Conservation (phyloP, 2,329 filamentous ascomycete genomes). For the Fusarium sublunatum region DNA sequence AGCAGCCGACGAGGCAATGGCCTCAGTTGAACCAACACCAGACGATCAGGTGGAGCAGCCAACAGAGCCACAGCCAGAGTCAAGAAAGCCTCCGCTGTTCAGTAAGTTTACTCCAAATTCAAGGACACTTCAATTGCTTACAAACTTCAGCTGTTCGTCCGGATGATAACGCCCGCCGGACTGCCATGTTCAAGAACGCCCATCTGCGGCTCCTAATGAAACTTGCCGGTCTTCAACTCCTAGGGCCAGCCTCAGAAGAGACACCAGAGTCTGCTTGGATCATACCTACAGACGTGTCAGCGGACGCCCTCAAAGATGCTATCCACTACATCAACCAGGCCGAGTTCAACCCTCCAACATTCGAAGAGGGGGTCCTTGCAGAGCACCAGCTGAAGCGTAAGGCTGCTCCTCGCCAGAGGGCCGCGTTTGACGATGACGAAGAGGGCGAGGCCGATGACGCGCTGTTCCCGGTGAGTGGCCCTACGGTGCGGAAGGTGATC, state of each 20-base stretch:
- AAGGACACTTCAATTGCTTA: constrained; percentile 44
- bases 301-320: constrained; percentile 73
- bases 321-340: constrained; percentile 80
- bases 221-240: constrained; percentile 75
- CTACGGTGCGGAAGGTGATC: constrained; percentile 65
- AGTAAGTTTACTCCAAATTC: constrained; percentile 43
- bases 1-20: constrained; percentile 72
- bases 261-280: constrained; percentile 82
- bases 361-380: constrained; percentile 79
- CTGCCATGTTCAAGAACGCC: constrained; percentile 88
- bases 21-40: constrained; percentile 50
- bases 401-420: constrained; percentile 63
- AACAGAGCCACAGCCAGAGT: constrained; percentile 44
- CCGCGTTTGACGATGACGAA: constrained; percentile 77
- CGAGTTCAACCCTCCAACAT: constrained; percentile 80
- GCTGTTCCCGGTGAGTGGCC: constrained; percentile 76
- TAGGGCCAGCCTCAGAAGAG: constrained; percentile 69
- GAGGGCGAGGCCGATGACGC: constrained; percentile 65
- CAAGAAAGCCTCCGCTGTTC: constrained; percentile 46
- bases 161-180: constrained; percentile 73
- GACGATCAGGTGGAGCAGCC: constrained; percentile 49
- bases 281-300: constrained; percentile 73
- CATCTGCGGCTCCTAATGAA: constrained; percentile 87
- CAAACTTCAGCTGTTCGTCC: constrained; percentile 65
- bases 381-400: constrained; percentile 84